These are phyloP conservation scores for Mollisiaceae sp. DNA, from an alignment of 2,329 filamentous ascomycete species.

Conservation along the genomic window DNA sequence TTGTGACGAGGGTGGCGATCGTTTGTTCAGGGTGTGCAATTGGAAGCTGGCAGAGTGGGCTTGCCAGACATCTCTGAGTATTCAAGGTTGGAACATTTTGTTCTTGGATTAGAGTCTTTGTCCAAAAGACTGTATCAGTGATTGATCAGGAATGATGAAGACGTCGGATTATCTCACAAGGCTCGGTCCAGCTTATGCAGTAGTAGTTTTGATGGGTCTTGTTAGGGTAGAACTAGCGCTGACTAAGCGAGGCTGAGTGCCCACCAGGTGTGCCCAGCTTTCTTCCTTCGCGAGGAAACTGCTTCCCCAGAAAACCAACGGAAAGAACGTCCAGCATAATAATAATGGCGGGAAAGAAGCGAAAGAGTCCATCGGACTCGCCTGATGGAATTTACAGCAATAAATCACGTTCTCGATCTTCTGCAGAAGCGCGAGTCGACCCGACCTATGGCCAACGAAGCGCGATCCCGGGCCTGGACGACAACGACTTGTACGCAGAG, in stretches of 20 bases:
- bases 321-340: background rate
- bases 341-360: constrained; percentile 32
- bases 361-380: constrained; percentile 30
- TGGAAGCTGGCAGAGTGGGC: background rate
- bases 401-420: constrained; percentile 31
- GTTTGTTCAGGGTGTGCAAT: background rate
- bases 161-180: background rate
- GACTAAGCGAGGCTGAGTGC: constrained; percentile 11
- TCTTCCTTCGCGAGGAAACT: background rate
- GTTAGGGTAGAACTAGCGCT: background rate
- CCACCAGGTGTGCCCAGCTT: background rate
- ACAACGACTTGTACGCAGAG: constrained; percentile 42
- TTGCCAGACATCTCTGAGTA: background rate
- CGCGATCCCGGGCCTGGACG: constrained; percentile 69
- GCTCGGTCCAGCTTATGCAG: background rate
- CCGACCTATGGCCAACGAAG: constrained; percentile 73
- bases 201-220: too few species aligned
- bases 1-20: constrained; percentile 22
- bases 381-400: constrained; percentile 30
- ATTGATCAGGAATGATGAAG: too few species aligned
- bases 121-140: background rate
- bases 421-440: constrained; percentile 52
- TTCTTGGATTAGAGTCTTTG: background rate
- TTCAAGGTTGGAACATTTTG: constrained; percentile 11
- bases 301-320: background rate